These are phyloP conservation scores for Amborella trichopoda DNA, from an alignment of 164 flowering plant genomes.

Conservation along the genomic window DNA sequence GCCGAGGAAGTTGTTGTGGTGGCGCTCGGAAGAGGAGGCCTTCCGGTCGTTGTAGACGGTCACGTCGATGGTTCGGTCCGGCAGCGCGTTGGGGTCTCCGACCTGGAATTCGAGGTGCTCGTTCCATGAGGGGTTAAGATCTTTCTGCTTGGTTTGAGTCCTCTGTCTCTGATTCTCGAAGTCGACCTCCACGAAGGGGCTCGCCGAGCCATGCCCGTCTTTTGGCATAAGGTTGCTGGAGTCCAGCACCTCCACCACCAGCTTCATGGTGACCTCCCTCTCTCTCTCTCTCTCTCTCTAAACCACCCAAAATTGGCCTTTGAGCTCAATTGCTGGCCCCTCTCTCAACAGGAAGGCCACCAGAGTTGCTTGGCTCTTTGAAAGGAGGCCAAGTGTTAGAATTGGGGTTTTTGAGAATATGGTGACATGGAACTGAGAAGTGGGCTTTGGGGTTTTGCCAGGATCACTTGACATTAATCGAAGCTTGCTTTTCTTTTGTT, in stretches of 20 bases:
- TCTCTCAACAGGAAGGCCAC: too few relatives aligned
- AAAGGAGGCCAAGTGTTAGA: too few relatives aligned
- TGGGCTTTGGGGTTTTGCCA: too few relatives aligned
- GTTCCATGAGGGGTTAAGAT: slow-evolving; percentile 71
- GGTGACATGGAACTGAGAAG: too few relatives aligned
- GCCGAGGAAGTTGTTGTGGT: slow-evolving; percentile 69
- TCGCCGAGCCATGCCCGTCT: slow-evolving; percentile 77
- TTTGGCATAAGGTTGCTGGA: slow-evolving; percentile 85
- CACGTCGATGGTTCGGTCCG: slow-evolving; percentile 35
- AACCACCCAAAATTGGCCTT: too few relatives aligned
- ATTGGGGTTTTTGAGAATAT: too few relatives aligned
- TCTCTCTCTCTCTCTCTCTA: not conserved
- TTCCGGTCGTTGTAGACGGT: slow-evolving; percentile 45
- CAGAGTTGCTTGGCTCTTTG: too few relatives aligned
- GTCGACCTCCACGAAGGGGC: slow-evolving; percentile 68
- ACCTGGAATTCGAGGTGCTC: slow-evolving; percentile 59
- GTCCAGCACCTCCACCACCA: slow-evolving; percentile 68
- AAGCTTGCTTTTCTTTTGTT: too few relatives aligned
- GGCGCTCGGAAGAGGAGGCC: slow-evolving; percentile 12
- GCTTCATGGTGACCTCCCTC: slow-evolving; percentile 14
- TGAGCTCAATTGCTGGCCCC: too few relatives aligned
- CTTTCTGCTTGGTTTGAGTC: slow-evolving; percentile 54
- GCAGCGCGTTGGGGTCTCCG: slow-evolving; percentile 27
- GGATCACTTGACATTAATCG: too few relatives aligned
- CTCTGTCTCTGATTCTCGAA: slow-evolving; percentile 47